These are phyloP conservation scores for Triangularia setosa DNA, from an alignment of 2,329 filamentous ascomycete species.

Conservation along the genomic window DNA sequence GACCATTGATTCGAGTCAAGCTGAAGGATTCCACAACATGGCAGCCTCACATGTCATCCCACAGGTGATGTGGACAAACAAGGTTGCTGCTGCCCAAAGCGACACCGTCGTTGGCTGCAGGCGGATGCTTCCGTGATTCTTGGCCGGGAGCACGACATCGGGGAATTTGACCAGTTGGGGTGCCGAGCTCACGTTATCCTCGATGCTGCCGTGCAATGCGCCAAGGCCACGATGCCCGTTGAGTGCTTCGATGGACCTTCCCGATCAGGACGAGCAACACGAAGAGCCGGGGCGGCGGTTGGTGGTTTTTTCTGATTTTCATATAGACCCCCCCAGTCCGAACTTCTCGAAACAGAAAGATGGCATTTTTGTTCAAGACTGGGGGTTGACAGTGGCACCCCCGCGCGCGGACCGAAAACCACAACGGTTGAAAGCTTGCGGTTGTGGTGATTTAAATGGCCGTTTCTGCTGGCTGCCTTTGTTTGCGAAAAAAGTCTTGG, in stretches of 20 bases:
- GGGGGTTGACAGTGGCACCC: neutral
- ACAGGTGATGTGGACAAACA: no score
- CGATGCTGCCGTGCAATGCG: neutral
- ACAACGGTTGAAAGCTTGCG: neutral
- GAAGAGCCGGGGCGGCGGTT: constrained; percentile 9
- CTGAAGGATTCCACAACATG: neutral
- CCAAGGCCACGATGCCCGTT: neutral
- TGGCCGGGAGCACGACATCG: constrained; percentile 29
- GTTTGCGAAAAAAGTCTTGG: no score
- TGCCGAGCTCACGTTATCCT: neutral
- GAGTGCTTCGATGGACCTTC: constrained; percentile 19
- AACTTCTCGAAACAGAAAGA: constrained; percentile 1
- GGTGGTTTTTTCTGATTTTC: neutral
- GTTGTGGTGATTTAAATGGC: neutral
- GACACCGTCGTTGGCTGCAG: neutral
- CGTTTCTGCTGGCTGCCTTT: no score
- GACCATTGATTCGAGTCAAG: neutral
- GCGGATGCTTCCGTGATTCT: constrained; percentile 25
- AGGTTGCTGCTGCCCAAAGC: neutral
- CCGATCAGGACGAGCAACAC: constrained; percentile 9
- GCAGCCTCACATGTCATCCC: neutral
- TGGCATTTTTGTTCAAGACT: neutral
- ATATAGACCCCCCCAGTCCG: neutral
- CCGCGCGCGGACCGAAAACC: neutral
- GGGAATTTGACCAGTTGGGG: constrained; percentile 13